Percentiles rank a stretch among this genome's conserved stretches.
phyloP scores from a whole-genome alignment of 768 basidiomycete species.

The Leucosporidium yakuticum region DNA sequence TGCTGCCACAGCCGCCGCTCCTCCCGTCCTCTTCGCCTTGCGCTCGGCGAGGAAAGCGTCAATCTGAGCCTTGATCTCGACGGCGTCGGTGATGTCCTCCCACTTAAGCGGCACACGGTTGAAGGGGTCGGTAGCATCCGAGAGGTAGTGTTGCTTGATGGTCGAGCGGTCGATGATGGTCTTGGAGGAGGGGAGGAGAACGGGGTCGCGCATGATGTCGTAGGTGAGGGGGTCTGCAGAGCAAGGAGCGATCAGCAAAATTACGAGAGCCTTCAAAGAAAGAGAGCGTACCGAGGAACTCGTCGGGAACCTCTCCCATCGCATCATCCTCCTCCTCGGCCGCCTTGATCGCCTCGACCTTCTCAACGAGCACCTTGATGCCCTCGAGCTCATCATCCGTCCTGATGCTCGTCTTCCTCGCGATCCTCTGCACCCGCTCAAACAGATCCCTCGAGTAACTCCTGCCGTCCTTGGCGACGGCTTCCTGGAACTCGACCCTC shows the following conservation, averaged over 20 bases:
- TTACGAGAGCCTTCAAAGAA: neutral
- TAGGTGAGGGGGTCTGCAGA: constrained; percentile 76
- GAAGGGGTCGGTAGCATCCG: constrained; percentile 89
- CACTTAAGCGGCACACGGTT: constrained; percentile 76
- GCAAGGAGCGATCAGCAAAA: neutral
- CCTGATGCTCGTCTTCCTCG: constrained; percentile 61
- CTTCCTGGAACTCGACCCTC: constrained; percentile 68
- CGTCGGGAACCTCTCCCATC: constrained; percentile 86
- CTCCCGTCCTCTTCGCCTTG: constrained; percentile 3
- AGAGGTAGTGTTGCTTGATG: constrained; percentile 89
- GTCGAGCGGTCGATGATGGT: constrained; percentile 77
- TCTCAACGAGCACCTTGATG: constrained; percentile 63
- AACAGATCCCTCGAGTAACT: constrained; percentile 83
- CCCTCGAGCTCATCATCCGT: constrained; percentile 66
- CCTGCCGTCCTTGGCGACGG: constrained; percentile 88
- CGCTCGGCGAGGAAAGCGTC: constrained; percentile 60
- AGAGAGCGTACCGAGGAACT: constrained; percentile 68
- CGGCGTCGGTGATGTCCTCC: constrained; percentile 58
- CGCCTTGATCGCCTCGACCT: constrained; percentile 77
- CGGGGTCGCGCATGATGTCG: constrained; percentile 91
- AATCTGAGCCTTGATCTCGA: constrained; percentile 67
- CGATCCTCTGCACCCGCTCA: constrained; percentile 65
- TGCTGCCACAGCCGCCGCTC: neutral
- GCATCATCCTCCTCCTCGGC: constrained; percentile 74
- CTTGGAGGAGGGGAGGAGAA: constrained; percentile 75